Evolutionary conservation across 2,329 filamentous ascomycete genomes (phyloP), one percentile per base, ranked within the genome.

Genomic region (Ophiostoma novo-ulmi): DNA sequence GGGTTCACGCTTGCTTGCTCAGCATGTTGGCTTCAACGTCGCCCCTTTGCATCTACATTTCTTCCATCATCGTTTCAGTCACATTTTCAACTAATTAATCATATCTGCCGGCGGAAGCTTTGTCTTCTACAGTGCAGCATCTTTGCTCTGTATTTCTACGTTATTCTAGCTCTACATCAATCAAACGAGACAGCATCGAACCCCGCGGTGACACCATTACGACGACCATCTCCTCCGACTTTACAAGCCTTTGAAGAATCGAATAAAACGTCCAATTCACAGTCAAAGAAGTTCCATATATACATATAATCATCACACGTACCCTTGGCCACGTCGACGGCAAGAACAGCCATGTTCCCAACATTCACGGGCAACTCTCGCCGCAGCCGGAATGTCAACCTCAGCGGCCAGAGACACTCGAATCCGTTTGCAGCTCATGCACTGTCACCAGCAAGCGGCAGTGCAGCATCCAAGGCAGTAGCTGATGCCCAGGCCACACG

Each of bases 301-400:
- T 14, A 26, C 22, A 58, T 58, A 26, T 3, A 22, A 4, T 10
- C 11, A 58, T 1, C 8, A 10, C 5, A 22, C 2, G 22, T 10
- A 31, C 10, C 7, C 17, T 3, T 14, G n/a, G 39, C 39, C 52
- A 20, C 44, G 6, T 48, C 2, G 20, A 3, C 2, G 44, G 17
- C 44, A 48, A 20, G 6, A 58, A 22, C 52, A 58, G n/a, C 77
- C 78, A 97, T 97, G 94, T 96, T 95, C 81, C 89, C 91, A 73
- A 93, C 91, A 70, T 99, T 99, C 82, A 95, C 92, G 35, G 95
- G 95, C 75, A 92, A 82, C 80, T 92, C 93, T 76, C 89, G 92
- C 77, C 91, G 92, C 75, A 90, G 91, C 73, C 90, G 95, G 74
- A 94, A 97, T 79, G 93, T 98, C 78, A 97, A 98, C 80, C 89